These are phyloP conservation scores for Diaporthe nobilis DNA, from an alignment of 2,329 filamentous ascomycete species.

Conservation along the genomic window DNA sequence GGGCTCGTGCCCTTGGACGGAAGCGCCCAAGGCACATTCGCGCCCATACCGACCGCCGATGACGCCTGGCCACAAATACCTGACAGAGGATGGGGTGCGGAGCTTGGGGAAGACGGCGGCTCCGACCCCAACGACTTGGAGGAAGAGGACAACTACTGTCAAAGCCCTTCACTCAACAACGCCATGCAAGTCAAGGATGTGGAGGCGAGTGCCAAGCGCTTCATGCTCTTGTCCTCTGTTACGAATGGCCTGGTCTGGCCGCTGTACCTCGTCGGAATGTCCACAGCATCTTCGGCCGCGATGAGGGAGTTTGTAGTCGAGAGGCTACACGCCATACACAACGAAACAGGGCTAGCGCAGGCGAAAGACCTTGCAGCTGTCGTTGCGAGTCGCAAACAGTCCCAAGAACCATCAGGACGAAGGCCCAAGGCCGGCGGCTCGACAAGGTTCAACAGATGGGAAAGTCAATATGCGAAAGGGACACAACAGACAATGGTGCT, in stretches of 20 bases:
- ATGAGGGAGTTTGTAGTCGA: constrained; percentile 61
- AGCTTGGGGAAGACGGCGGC: constrained; percentile 33
- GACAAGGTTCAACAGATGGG: constrained; percentile 4
- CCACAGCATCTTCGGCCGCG: constrained; percentile 58
- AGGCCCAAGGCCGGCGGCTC: background rate
- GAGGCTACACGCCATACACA: constrained; percentile 59
- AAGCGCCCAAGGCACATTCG: constrained; percentile 47
- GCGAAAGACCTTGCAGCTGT: constrained; percentile 59
- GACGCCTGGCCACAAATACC: constrained; percentile 34
- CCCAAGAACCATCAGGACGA: background rate
- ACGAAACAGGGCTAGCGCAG: constrained; percentile 62
- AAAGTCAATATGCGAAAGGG: constrained; percentile 4
- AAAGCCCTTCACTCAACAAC: constrained; percentile 57
- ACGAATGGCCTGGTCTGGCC: constrained; percentile 66
- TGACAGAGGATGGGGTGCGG: constrained; percentile 16
- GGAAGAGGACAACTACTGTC: constrained; percentile 41
- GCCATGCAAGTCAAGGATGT: constrained; percentile 53
- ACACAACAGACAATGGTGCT: constrained; percentile 18
- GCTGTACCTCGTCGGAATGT: constrained; percentile 63
- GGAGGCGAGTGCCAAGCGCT: constrained; percentile 58
- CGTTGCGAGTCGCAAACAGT: constrained; percentile 54
- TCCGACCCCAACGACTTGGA: constrained; percentile 19
- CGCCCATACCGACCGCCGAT: constrained; percentile 42
- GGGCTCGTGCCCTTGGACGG: constrained; percentile 59
- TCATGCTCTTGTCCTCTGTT: constrained; percentile 63